Evolutionary conservation across 2,329 filamentous ascomycete species (phyloP).

Genomic region (Botrytis fragariae): DNA sequence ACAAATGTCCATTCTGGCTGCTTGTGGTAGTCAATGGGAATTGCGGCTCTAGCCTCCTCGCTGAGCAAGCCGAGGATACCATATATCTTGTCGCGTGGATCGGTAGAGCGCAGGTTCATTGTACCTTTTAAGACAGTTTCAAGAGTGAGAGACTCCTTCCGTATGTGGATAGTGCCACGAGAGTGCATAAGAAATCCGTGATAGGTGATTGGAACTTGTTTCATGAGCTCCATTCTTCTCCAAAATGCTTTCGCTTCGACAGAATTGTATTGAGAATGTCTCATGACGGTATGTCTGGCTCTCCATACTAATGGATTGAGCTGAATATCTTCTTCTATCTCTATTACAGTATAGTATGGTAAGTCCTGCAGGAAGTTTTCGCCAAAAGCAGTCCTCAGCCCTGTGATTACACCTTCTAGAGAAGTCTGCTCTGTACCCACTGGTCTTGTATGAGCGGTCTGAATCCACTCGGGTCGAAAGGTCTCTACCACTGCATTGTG

Average conservation of each 20-base stretch:
- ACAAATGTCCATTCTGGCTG: constrained; percentile 19
- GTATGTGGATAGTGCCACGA: constrained; percentile 12
- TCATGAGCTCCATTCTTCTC: constrained; percentile 19
- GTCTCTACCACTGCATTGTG: neutral
- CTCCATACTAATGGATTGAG: constrained; percentile 1
- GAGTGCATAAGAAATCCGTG: constrained; percentile 19
- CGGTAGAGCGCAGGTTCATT: constrained; percentile 21
- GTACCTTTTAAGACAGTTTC: constrained; percentile 12
- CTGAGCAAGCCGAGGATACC: constrained; percentile 19
- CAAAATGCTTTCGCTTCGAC: constrained; percentile 13
- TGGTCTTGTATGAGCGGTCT: neutral
- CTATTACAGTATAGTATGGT: neutral
- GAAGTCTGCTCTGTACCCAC: neutral
- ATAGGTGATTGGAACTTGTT: constrained; percentile 13
- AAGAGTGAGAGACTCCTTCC: neutral
- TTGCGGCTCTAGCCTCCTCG: constrained; percentile 8
- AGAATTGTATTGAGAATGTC: constrained; percentile 12
- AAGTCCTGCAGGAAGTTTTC: neutral
- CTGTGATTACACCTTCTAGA: neutral
- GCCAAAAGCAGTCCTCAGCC: neutral
- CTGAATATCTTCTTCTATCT: constrained; percentile 1
- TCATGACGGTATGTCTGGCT: constrained; percentile 13
- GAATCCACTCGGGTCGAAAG: constrained; percentile 11
- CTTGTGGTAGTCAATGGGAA: constrained; percentile 17
- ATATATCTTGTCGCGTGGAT: constrained; percentile 22